A percentile compares a stretch with the other conserved stretches of the same genome.
Conservation (phyloP, 352 stramenopile species). For the Phytophthora hybrid region DNA sequence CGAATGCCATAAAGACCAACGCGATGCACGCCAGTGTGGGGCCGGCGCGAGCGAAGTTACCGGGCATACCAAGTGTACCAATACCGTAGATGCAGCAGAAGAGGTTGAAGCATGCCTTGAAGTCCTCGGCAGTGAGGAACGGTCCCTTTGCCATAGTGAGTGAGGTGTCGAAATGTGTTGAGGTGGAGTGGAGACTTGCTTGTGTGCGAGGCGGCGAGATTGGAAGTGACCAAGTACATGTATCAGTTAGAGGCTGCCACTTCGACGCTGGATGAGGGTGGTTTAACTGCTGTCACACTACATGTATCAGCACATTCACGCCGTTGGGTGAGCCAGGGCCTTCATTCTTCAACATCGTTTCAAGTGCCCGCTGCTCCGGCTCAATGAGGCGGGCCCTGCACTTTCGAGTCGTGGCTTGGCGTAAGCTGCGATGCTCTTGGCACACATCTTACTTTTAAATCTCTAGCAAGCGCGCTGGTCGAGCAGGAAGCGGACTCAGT, state of each 20-base stretch:
- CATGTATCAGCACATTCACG: background rate
- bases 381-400: slow-evolving; percentile 3
- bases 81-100: slow-evolving; percentile 76
- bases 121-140: slow-evolving; percentile 62
- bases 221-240: slow-evolving; percentile 18
- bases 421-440: slow-evolving; percentile 5
- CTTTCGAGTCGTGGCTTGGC: background rate
- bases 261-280: background rate
- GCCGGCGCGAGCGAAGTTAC: slow-evolving; percentile 68
- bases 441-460: slow-evolving; percentile 2
- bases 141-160: slow-evolving; percentile 30
- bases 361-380: slow-evolving; percentile 3
- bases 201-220: slow-evolving; percentile 16
- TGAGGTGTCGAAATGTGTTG: background rate
- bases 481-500: background rate
- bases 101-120: slow-evolving; percentile 66
- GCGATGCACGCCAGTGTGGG: slow-evolving; percentile 52
- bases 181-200: background rate
- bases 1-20: slow-evolving; percentile 67
- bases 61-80: slow-evolving; percentile 73
- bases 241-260: background rate
- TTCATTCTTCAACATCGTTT: background rate
- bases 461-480: background rate
- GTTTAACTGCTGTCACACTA: background rate
- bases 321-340: background rate